Base-by-base conservation (phyloP, 1,284 basidiomycete species). In the Cutaneotrichosporon dermatis region DNA sequence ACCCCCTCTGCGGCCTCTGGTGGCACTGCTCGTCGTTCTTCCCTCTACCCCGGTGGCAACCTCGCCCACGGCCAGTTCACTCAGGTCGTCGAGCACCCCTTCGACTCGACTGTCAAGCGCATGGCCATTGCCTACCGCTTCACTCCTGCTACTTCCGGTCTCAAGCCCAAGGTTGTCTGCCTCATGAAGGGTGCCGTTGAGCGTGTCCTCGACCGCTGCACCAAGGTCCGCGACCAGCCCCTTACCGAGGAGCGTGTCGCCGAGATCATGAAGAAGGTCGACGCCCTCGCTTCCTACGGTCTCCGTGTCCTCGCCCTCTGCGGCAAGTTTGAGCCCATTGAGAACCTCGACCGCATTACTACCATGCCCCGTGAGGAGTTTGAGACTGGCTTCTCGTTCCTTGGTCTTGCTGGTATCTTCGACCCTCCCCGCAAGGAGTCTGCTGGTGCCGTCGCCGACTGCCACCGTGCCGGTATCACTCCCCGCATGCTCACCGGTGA, bases 341-440 rank as follows among this genome's bases (percentile, higher is more conserved):
- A 79, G 67, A 41, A 77, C 65, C 59, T 76, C 69, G 62, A 72
- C 44, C 63, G 65, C 39, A 60, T 79, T 57, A 68, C 66, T 51
- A 62, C 55, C 5, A 71, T 78, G 61, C 65, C 72, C n/a, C 79
- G 85, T 37, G 82, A 82, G 43, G 80, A 83, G 3, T 81, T 85
- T 12, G 87, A 88, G 73, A 70, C 77, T 36, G 80, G 81, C 39
- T 83, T 87, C 69, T 79, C 78, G 3, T 84, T 89, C 76, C 76
- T 85, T 10, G 86, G 84, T 10, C 79, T 88, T 3, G 84, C 81
- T 13, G 87, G 86, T 58, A 84, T 88, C 58, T 85, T 60, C 67
- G 87, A 88, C 69, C 87, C 87, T 11, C 87, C 87, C 25, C 81
- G 87, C 45, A 83, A 83, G 12, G 86, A 88, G 68, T 84, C 55